Base-by-base conservation (phyloP, 805 yeast species). In the Candida qinlingensis region DNA sequence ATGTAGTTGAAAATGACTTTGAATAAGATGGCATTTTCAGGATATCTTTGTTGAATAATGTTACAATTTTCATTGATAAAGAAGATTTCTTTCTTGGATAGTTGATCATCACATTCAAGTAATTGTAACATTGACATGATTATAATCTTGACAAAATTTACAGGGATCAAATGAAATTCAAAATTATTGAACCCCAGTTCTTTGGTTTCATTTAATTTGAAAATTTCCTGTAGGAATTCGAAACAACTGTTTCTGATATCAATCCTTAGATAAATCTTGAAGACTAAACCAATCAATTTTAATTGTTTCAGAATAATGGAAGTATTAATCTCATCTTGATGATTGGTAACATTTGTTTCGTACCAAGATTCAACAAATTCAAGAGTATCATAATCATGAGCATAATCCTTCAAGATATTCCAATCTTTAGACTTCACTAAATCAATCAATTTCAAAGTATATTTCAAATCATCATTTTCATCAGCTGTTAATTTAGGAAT, bases 291-390 rank as follows among this genome's bases (percentile, higher is more conserved):
- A 30, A 49, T 42, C 8, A 51, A 35, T n/a, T 47, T 47, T 12
- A 47, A 11, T 27, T 47, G 50, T 33, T 47, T 43, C 11, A 43
- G 39, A 12, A 47, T 44, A 12, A 44, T 44, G 9, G 50, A 43
- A 6, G 37, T 19, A 12, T n/a, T 65, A 46, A 29, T 54, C 13
- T 42, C 44, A 29, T 36, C 59, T 3, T 67, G 60, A 41, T 71
- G 57, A 6, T 47, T 73, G 66, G 55, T 26, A 5, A 36, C 46
- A n/a, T 44, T 48, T 2, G 39, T 8, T 2, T 49, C 51, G 70
- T 70, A 61, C 43, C 74, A 63, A 1, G 69, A 68, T 51, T 72
- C 72, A 53, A 71, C 69, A 30, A 48, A 49, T 13, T 44, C 26
- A 11, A 37, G 37, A 4, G 45, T 42, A 9, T 48, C 49, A 19